Conservation (phyloP, 768 basidiomycete species). For the Suillus ampliporus region DNA sequence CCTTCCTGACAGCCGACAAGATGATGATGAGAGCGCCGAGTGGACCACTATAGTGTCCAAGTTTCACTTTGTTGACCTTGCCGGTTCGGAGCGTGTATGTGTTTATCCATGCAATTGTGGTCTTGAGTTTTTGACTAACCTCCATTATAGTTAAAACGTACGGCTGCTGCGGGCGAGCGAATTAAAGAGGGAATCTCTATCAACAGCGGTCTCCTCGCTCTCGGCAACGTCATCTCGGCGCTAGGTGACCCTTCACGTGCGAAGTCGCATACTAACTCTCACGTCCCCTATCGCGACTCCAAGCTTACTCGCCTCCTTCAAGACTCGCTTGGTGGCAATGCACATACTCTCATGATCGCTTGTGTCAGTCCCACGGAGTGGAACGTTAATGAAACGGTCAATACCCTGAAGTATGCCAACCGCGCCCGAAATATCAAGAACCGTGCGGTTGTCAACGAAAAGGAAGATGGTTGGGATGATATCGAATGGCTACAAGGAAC, state of each 20-base stretch:
- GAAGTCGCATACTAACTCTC: slow-evolving; percentile 82
- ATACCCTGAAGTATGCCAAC: slow-evolving; percentile 96
- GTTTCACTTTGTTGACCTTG: slow-evolving; percentile 98
- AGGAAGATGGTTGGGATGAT: slow-evolving; percentile 99
- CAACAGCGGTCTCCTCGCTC: slow-evolving; percentile 93
- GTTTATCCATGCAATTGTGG: slow-evolving; percentile 32
- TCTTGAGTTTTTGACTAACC: slow-evolving; percentile 19
- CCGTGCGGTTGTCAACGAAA: slow-evolving; percentile 87
- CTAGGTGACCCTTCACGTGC: slow-evolving; percentile 92
- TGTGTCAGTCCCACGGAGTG: slow-evolving; percentile 96
- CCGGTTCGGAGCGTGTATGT: slow-evolving; percentile 92
- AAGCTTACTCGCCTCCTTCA: slow-evolving; percentile 81
- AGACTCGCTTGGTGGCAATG: slow-evolving; percentile 97
- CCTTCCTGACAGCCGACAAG: slow-evolving; percentile 49
- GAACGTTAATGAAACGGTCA: slow-evolving; percentile 93
- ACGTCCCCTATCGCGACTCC: slow-evolving; percentile 97
- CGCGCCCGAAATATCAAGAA: slow-evolving; percentile 98
- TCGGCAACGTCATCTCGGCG: slow-evolving; percentile 98
- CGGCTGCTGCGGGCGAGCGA: slow-evolving; percentile 93
- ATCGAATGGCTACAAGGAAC: slow-evolving; percentile 94
- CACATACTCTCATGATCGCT: slow-evolving; percentile 98
- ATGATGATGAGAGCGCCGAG: slow-evolving; percentile 73
- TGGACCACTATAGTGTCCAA: slow-evolving; percentile 94
- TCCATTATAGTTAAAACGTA: slow-evolving; percentile 81
- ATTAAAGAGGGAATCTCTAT: slow-evolving; percentile 99